These are phyloP conservation scores for Auxenochlorella protothecoides DNA, from an alignment of 139 green algal genomes.

Conservation along the genomic window DNA sequence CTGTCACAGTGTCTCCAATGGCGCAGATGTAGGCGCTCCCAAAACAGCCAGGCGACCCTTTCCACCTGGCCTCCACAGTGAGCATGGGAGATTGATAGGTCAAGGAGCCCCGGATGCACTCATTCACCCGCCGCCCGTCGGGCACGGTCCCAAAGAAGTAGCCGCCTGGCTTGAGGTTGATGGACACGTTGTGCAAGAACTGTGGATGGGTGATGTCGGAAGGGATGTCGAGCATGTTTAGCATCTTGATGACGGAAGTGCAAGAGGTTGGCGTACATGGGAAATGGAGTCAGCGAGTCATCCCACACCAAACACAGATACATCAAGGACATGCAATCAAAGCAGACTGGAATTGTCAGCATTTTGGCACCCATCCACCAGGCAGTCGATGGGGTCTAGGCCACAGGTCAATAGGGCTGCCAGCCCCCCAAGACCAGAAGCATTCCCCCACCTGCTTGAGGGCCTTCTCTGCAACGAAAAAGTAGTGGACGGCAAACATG, in stretches of 20 bases:
- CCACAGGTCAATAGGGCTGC: too few relatives aligned
- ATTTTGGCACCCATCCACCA: too few relatives aligned
- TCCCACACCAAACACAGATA: too few relatives aligned
- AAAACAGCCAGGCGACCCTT: constrained; percentile 35
- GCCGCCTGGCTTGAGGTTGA: constrained; percentile 70
- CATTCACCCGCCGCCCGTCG: constrained; percentile 56
- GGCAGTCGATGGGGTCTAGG: too few relatives aligned
- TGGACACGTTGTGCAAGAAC: constrained; percentile 71
- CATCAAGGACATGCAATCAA: too few relatives aligned
- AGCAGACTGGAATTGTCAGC: too few relatives aligned
- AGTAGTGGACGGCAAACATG: constrained; percentile 96
- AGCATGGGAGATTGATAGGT: constrained; percentile 42
- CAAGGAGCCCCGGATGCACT: constrained; percentile 8
- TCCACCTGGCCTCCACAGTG: constrained; percentile 49
- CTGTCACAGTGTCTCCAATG: constrained; percentile 73
- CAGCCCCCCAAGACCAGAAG: too few relatives aligned
- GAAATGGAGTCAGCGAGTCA: too few relatives aligned
- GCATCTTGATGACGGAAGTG: too few relatives aligned
- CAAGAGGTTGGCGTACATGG: too few relatives aligned
- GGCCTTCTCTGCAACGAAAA: constrained; percentile 59
- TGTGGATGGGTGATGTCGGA: not conserved
- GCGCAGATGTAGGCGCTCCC: constrained; percentile 57
- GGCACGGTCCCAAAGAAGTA: constrained; percentile 78
- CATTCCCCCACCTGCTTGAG: constrained; percentile 27
- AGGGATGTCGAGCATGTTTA: too few relatives aligned